A percentile compares a stretch with the other conserved stretches of the same genome.
phyloP scores from a whole-genome alignment of 1,139 yeast species.

The Diutina scorzettiae region DNA sequence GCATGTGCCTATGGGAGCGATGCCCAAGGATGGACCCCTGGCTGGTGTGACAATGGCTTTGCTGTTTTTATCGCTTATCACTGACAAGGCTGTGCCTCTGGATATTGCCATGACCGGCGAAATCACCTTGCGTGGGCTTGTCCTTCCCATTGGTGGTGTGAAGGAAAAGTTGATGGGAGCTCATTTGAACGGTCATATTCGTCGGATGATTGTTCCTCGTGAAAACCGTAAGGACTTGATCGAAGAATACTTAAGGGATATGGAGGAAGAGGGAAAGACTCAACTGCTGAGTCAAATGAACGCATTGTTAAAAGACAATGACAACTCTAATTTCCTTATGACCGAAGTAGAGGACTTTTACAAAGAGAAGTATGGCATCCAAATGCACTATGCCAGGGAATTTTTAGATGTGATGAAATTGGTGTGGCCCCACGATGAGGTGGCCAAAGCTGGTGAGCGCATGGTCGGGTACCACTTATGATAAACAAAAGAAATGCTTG shows the following conservation, averaged over 20 bases:
- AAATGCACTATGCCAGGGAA: slow-evolving; percentile 55
- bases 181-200: slow-evolving; percentile 54
- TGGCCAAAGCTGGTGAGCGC: slow-evolving; percentile 20
- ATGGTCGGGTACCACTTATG: slow-evolving; percentile 29
- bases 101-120: slow-evolving; percentile 91
- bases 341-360: slow-evolving; percentile 37
- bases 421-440: slow-evolving; percentile 48
- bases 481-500: no score
- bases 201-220: slow-evolving; percentile 55
- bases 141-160: slow-evolving; percentile 83
- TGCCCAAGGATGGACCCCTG: slow-evolving; percentile 86
- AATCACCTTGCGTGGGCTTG: slow-evolving; percentile 74
- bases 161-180: slow-evolving; percentile 82
- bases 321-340: slow-evolving; percentile 17
- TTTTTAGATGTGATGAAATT: slow-evolving; percentile 64
- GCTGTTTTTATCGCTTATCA: slow-evolving; percentile 60
- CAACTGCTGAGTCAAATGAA: slow-evolving; percentile 13
- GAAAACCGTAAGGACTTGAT: slow-evolving; percentile 62
- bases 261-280: slow-evolving; percentile 19
- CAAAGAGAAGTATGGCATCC: slow-evolving; percentile 40
- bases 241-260: slow-evolving; percentile 35
- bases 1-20: slow-evolving; percentile 85
- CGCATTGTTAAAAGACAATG: slow-evolving; percentile 27
- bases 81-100: slow-evolving; percentile 55
- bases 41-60: slow-evolving; percentile 90